Evolutionary conservation across 306 rosid species (phyloP).

Genomic region (barrel medic (Medicago truncatula)): DNA sequence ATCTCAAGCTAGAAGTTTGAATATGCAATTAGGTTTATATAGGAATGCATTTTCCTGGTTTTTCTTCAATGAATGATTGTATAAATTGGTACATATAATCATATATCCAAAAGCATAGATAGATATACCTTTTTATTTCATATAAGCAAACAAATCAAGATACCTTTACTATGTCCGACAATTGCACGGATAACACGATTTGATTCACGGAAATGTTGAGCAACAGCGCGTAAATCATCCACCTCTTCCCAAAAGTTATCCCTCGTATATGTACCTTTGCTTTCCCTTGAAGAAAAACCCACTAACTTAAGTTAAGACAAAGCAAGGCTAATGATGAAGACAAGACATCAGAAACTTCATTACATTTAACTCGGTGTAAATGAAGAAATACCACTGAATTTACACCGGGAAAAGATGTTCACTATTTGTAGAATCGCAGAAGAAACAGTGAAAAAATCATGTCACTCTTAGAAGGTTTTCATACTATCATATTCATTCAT

Average conservation of each 20-base stretch:
- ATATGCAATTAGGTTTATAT: not conserved
- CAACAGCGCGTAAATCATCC: constrained; percentile 68
- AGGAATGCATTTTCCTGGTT: not conserved
- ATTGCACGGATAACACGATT: constrained; percentile 57
- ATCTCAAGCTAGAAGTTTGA: not conserved
- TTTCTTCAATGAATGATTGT: not conserved
- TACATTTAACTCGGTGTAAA: constrained; percentile 2
- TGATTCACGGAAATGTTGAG: constrained; percentile 57
- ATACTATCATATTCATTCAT: not conserved
- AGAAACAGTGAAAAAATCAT: not conserved
- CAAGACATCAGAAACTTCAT: constrained; percentile 5
- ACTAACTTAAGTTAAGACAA: constrained; percentile 37
- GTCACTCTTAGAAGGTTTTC: not conserved
- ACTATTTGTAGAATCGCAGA: not conserved
- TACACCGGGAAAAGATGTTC: not conserved
- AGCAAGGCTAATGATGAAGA: constrained; percentile 4
- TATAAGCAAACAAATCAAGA: constrained; percentile 26
- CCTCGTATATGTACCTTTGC: constrained; percentile 69
- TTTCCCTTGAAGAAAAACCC: constrained; percentile 60
- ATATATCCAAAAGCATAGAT: constrained; percentile 8
- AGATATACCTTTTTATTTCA: not conserved
- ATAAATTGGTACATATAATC: constrained; percentile 19
- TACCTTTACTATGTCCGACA: constrained; percentile 89
- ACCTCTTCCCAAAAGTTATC: constrained; percentile 62
- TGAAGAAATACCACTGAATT: constrained; percentile 13